Conservation (phyloP, 805 yeast species). For the Barnettozyma botsteinii region DNA sequence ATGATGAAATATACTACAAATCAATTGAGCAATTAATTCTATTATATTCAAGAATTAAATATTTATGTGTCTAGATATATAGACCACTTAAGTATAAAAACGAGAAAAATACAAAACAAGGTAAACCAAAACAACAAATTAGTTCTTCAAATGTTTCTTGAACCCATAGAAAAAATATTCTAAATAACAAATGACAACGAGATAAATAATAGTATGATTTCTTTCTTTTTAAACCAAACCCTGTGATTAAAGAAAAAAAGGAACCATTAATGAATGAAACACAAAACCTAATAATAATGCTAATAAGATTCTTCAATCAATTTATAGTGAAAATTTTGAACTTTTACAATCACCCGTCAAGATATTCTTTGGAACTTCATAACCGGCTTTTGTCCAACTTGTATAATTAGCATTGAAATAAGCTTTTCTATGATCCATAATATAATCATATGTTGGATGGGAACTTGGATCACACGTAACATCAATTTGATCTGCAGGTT, state of each 20-base stretch:
- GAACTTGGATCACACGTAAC: conserved; percentile 44
- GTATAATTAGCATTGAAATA: conserved; percentile 41
- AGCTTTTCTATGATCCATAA: conserved; percentile 35
- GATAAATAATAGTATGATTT: no score
- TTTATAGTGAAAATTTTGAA: conserved; percentile 5
- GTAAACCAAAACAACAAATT: no score
- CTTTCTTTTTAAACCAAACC: background rate
- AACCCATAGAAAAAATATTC: no score
- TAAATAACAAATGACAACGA: no score
- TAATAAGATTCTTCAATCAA: background rate
- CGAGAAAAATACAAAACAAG: no score
- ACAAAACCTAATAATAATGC: background rate
- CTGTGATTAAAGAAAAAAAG: background rate
- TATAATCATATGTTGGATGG: conserved; percentile 42
- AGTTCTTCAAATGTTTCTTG: no score
- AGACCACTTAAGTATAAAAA: no score
- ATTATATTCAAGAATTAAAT: no score
- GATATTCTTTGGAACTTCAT: conserved; percentile 35
- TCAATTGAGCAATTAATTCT: no score
- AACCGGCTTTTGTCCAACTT: conserved; percentile 40
- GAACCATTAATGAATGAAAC: background rate
- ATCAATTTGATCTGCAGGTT: conserved; percentile 36
- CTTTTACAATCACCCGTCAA: conserved; percentile 23
- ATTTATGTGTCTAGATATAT: no score
- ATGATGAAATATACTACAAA: no score